Base-by-base conservation (phyloP, 768 basidiomycete species). In the Trametes villosa region DNA sequence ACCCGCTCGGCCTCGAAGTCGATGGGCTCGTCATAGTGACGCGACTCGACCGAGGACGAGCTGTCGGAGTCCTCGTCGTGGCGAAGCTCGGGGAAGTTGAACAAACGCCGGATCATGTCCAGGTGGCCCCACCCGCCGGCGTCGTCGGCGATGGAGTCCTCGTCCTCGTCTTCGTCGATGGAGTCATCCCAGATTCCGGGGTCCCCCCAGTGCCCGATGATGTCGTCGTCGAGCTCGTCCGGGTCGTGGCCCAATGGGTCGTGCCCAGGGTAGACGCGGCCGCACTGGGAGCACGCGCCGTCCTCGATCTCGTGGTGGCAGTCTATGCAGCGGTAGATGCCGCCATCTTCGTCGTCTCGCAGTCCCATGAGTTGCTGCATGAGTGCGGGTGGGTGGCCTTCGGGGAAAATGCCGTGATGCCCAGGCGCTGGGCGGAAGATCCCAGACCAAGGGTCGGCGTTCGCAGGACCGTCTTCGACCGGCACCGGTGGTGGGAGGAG, bases 291-390 rank as follows among this genome's bases (percentile, higher is more conserved):
- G 68, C 92, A 94, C 22, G 79, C 69, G 1, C 88, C 88, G 60
- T 79, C 84, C 82, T 81, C 85, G 61, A 94, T 88, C 74, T 94
- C 92, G 67, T 92, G 85, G 79, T 86, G 81, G 64, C 91, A 93
- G 42, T 86, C 86, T 17, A 85, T 67, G 70, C 92, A 94, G 18
- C 91, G 81, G 67, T 85, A 87, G n/a, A 93, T 79, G 1, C 86
- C 88, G 12, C 86, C 89, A 59, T 92, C 91, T 64, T 91, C 89
- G 9, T 76, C 78, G 67, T 93, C 91, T 33, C 82, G 81, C 77
- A 88, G 83, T 0, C 90, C 89, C 65, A 86, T 74, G 27, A 79
- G 75, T 41, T 78, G 79, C 54, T 66, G 74, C 66, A 68, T 67
- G 66, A 67, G 55, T 65, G 51, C 67, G 41, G 57, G 62, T 53